Base-by-base conservation (phyloP, 805 yeast genomes). In the Hanseniaspora nectarophila region DNA sequence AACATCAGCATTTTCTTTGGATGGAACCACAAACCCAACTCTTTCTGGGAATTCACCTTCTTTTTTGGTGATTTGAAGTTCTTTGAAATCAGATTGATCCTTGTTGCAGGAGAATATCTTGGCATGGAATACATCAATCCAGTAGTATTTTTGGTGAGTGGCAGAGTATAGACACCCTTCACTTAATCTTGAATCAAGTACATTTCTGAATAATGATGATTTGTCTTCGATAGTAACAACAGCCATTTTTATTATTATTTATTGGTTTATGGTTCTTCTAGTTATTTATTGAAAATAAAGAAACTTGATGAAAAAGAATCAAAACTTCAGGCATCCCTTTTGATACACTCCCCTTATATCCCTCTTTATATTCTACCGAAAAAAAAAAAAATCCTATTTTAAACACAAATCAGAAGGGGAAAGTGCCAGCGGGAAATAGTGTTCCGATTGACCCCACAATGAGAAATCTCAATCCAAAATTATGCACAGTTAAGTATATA, bases 21-120 rank as follows among this genome's bases (percentile, higher is more conserved):
- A 79, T 31, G 86, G 74, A 16, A 80, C 85, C 56, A 88, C 73
- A 15, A 82, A 89, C 13, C 95, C 95, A 46, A 85, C 69, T 5
- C 77, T 69, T 34, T 72, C 73, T 9, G 65, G 59, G 4, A 43
- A 53, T 3, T 63, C 60, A 46, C 76, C 60, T 15, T 68, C 64
- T 53, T 73, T 68, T 56, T 72, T 77, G 16, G 63, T 59, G 15
- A 54, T 59, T 40, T 52, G 55, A 24, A 63, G 57, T 20, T 55
- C 51, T 4, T 40, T 45, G 20, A 60, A 26, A 35, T 65, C 63
- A 28, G 63, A 62, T 24, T 24, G 20, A 13, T 39, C 35, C 10
- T 26, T 29, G 4, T 32, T 34, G 13, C 5, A n/a, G 15, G 43
- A 55, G 72, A 70, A 61, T 67, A 71, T 59, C 42, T 63, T 60